Conservation (phyloP, 75 land plant species). For the Adiantum capillusveneris region DNA sequence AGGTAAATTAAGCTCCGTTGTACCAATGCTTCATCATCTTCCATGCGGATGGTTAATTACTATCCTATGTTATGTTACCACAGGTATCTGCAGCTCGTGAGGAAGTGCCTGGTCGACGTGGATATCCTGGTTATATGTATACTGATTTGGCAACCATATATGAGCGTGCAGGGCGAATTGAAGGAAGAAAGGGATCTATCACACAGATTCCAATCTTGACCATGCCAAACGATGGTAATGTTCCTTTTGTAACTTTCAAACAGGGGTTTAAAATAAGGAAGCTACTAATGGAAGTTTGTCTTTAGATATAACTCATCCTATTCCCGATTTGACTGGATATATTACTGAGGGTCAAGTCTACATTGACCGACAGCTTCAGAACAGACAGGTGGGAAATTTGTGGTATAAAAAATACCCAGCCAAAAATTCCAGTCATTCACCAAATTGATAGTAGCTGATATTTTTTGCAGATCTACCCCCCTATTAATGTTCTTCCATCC, state of each 20-base stretch:
- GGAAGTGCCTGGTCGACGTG: conserved; percentile 49
- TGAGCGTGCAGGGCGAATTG: conserved; percentile 44
- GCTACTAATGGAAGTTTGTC: too few species aligned
- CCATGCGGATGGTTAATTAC: not conserved
- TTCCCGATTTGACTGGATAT: conserved; percentile 49
- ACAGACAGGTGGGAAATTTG: conserved; percentile 28
- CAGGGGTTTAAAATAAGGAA: too few species aligned
- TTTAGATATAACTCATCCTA: conserved; percentile 46
- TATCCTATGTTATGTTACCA: too few species aligned
- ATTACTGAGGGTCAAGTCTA: conserved; percentile 46
- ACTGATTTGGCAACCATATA: conserved; percentile 45
- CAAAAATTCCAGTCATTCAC: too few species aligned
- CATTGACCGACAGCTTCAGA: conserved; percentile 39
- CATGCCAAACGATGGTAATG: conserved; percentile 44
- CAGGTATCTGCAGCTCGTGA: conserved; percentile 50
- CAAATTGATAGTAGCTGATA: too few species aligned
- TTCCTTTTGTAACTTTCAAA: too few species aligned
- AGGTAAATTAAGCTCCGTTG: conserved; percentile 24
- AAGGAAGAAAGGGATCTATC: conserved; percentile 45
- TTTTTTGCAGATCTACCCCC: conserved; percentile 34
- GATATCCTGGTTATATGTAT: conserved; percentile 52
- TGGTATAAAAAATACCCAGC: too few species aligned
- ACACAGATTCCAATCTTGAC: conserved; percentile 46
- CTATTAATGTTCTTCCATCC: conserved; percentile 47
- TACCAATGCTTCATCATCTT: too few species aligned